Conservation (phyloP, 108 stramenopile genomes). For the Conticribra weissflogii region DNA sequence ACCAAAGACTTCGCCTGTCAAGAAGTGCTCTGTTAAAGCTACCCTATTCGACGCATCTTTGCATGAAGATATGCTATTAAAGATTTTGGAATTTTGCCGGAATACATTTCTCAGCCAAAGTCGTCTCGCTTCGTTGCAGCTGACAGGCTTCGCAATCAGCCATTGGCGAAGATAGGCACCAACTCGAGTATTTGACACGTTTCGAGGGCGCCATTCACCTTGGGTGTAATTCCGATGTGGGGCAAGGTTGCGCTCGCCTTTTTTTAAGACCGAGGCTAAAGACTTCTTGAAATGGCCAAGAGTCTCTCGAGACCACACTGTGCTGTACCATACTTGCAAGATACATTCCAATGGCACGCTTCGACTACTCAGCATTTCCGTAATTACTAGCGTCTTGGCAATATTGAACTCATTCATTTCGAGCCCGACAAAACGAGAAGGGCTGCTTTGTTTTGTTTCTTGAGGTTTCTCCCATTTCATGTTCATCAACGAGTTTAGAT, state of each 20-base stretch:
- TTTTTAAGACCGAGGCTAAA: not conserved
- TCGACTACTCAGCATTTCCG: not conserved
- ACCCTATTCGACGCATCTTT: slow-evolving; percentile 1
- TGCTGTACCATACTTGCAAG: slow-evolving; percentile 1
- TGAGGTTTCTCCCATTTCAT: not conserved
- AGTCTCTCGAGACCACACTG: not conserved
- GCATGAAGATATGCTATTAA: slow-evolving; percentile 3
- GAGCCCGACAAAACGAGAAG: slow-evolving; percentile 4
- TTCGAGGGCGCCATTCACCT: not conserved
- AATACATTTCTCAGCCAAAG: not conserved
- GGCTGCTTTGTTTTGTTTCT: not conserved
- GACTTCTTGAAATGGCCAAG: not conserved
- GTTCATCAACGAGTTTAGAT: slow-evolving; percentile 1
- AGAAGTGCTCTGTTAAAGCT: not conserved
- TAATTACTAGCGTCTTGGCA: slow-evolving; percentile 5
- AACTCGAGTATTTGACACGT: slow-evolving; percentile 1
- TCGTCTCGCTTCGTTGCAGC: slow-evolving; percentile 1
- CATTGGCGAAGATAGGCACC: slow-evolving; percentile 4
- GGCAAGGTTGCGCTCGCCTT: slow-evolving; percentile 1
- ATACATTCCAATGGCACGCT: not conserved
- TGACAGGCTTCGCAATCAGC: not conserved
- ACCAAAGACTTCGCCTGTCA: slow-evolving; percentile 10
- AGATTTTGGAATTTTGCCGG: not conserved
- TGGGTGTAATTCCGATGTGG: not conserved
- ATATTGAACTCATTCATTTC: slow-evolving; percentile 8